phyloP scores from a whole-genome alignment of 495 filamentous ascomycete species.

The Letharia lupina region DNA sequence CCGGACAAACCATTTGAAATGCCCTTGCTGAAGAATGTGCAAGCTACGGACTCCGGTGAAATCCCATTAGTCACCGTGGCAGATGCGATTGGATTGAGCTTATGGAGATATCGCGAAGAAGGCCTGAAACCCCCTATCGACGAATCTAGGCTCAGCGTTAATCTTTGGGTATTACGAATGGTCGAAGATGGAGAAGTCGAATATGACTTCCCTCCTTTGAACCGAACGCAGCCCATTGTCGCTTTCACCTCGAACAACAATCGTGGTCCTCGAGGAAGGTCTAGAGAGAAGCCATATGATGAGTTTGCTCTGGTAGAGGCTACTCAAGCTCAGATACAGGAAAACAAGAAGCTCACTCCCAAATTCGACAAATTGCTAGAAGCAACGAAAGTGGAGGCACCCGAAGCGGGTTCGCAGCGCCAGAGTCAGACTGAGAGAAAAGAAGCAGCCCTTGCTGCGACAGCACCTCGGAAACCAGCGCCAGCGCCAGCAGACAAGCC shows the following conservation, averaged over 20 bases:
- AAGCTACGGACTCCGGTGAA: constrained; percentile 54
- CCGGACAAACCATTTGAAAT: constrained; percentile 67
- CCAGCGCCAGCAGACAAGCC: constrained; percentile 61
- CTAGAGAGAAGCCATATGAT: constrained; percentile 78
- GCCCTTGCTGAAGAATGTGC: constrained; percentile 65
- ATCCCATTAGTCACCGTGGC: constrained; percentile 66
- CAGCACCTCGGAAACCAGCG: constrained; percentile 41
- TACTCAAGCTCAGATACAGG: constrained; percentile 62
- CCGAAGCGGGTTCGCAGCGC: constrained; percentile 27
- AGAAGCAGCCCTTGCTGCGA: constrained; percentile 49
- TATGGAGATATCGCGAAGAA: constrained; percentile 84
- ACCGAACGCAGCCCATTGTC: constrained; percentile 65
- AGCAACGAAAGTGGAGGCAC: constrained; percentile 34
- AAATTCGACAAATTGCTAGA: constrained; percentile 53
- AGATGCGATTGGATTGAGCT: constrained; percentile 80
- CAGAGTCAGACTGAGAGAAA: constrained; percentile 18
- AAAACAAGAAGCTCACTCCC: constrained; percentile 70
- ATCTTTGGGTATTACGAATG: constrained; percentile 88
- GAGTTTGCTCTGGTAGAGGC: constrained; percentile 89
- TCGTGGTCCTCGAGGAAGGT: constrained; percentile 54
- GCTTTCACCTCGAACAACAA: constrained; percentile 92
- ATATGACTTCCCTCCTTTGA: constrained; percentile 84
- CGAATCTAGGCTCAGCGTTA: constrained; percentile 67
- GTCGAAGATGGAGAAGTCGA: constrained; percentile 94
- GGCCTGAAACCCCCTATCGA: constrained; percentile 62